Evolutionary conservation across 2,329 filamentous ascomycete species (phyloP).

Genomic region (Aspergillus alliaceus): DNA sequence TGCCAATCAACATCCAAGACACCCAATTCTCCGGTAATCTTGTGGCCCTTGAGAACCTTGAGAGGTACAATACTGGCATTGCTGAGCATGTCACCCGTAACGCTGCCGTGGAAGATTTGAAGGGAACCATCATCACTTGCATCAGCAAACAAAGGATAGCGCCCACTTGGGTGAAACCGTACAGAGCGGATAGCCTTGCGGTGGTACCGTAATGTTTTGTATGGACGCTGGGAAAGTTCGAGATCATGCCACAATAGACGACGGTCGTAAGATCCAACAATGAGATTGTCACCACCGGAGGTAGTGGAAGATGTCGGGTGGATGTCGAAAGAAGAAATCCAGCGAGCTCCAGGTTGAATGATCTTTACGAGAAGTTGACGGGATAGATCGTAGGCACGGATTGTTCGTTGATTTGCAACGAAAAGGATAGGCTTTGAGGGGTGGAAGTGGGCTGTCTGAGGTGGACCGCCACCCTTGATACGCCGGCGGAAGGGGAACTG

Average conservation of each 20-base stretch:
- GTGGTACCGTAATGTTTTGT: conserved; percentile 97
- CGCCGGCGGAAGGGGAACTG: conserved; percentile 85
- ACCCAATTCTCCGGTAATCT: conserved; percentile 79
- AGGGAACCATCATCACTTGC: conserved; percentile 91
- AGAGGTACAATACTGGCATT: conserved; percentile 95
- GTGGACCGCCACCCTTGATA: conserved; percentile 68
- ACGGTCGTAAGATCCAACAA: conserved; percentile 92
- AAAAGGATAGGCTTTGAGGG: conserved; percentile 91
- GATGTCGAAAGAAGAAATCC: conserved; percentile 92
- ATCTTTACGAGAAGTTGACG: conserved; percentile 90
- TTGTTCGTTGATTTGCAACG: conserved; percentile 89
- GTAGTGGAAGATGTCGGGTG: conserved; percentile 89
- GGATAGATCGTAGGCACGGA: conserved; percentile 91
- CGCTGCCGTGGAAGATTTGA: conserved; percentile 96
- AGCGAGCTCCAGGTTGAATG: conserved; percentile 85
- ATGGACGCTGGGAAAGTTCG: conserved; percentile 84
- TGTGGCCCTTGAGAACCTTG: conserved; percentile 90
- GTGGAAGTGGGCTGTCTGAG: conserved; percentile 92
- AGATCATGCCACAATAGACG: conserved; percentile 95
- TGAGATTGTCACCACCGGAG: conserved; percentile 86
- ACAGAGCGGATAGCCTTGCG: conserved; percentile 86
- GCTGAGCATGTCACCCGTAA: conserved; percentile 91
- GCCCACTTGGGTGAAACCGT: conserved; percentile 75
- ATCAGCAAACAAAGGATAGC: conserved; percentile 85
- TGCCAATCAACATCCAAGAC: conserved; percentile 97